phyloP scores from a whole-genome alignment of 2,329 filamentous ascomycete species.

The Fusarium subglutinans region DNA sequence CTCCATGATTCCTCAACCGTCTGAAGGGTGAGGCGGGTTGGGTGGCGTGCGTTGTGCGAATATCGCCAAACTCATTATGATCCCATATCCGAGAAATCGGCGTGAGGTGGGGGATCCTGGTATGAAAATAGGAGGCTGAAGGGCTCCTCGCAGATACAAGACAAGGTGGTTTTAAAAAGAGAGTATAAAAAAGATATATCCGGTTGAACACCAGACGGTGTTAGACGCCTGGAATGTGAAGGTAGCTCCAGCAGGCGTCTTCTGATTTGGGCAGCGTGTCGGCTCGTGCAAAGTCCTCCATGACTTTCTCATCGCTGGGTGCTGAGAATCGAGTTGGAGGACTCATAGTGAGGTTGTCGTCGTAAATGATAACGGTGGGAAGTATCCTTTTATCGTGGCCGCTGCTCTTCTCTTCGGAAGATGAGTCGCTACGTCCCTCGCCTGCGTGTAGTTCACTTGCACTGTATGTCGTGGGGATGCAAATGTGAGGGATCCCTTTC shows the following conservation, averaged over 20 bases:
- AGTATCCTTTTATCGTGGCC: constrained; percentile 8
- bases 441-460: constrained; percentile 62
- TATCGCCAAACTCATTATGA: constrained; percentile 18
- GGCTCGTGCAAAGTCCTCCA: constrained; percentile 28
- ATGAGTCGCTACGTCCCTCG: not conserved
- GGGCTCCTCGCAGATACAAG: constrained; percentile 19
- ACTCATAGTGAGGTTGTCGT: constrained; percentile 48
- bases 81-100: constrained; percentile 27
- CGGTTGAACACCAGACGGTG: not conserved
- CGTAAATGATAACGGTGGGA: constrained; percentile 51
- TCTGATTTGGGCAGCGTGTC: constrained; percentile 31
- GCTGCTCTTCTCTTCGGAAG: not conserved
- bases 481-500: constrained; percentile 65
- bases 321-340: constrained; percentile 42
- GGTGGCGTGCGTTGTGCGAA: not conserved
- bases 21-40: not conserved
- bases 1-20: not conserved
- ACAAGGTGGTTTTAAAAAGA: constrained; percentile 1
- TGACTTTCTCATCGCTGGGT: constrained; percentile 33
- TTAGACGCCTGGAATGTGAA: constrained; percentile 50
- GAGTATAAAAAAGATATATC: not conserved
- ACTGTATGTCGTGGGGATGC: constrained; percentile 68
- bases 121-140: constrained; percentile 17
- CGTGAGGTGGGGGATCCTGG: not conserved
- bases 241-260: constrained; percentile 48